phyloP scores from a whole-genome alignment of 1,139 yeast species.

The Saccharomyces uvarum region DNA sequence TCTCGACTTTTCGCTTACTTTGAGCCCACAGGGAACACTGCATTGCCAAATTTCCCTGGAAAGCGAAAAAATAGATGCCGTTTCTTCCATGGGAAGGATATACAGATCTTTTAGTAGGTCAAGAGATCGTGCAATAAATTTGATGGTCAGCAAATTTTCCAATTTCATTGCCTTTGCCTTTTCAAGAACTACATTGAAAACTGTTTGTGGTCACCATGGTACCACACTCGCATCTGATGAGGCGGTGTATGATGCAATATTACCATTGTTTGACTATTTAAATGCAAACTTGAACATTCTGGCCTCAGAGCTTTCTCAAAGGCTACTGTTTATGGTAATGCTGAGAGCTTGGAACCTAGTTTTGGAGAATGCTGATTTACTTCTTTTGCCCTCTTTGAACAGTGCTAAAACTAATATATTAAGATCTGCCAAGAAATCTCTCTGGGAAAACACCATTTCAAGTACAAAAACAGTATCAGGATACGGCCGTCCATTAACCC shows the following conservation, averaged over 20 bases:
- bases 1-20: constrained; percentile 50
- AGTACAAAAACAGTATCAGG: constrained; percentile 33
- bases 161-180: constrained; percentile 40
- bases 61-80: constrained; percentile 67
- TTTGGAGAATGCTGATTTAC: constrained; percentile 53
- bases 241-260: constrained; percentile 59
- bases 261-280: constrained; percentile 68
- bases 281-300: constrained; percentile 61
- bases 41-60: constrained; percentile 65
- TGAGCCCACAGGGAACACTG: constrained; percentile 63
- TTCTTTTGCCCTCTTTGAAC: constrained; percentile 64
- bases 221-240: constrained; percentile 41
- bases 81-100: constrained; percentile 72
- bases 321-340: constrained; percentile 60
- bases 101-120: constrained; percentile 56
- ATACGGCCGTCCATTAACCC: constrained; percentile 49
- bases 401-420: constrained; percentile 42
- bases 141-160: constrained; percentile 57
- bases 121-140: constrained; percentile 55
- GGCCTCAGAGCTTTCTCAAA: constrained; percentile 55
- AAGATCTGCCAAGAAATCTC: constrained; percentile 33
- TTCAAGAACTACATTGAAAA: constrained; percentile 43
- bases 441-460: constrained; percentile 32
- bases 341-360: constrained; percentile 69
- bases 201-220: constrained; percentile 47